Evolutionary conservation across 2,329 filamentous ascomycete genomes (phyloP).

Genomic region (Helotiales sp.): DNA sequence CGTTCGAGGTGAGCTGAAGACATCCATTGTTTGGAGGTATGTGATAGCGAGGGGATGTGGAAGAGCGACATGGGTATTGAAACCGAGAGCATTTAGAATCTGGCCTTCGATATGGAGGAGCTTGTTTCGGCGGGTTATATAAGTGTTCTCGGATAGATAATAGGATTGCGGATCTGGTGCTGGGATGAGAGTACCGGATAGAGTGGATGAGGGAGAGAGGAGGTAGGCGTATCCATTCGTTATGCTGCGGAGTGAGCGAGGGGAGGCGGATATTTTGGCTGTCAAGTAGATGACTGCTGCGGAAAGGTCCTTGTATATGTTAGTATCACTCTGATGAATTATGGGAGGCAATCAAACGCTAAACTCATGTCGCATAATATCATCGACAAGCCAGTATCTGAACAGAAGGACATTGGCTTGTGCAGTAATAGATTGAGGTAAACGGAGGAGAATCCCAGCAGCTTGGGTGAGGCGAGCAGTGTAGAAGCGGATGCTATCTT

Average conservation of each 20-base stretch:
- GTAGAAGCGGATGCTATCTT: constrained; percentile 70
- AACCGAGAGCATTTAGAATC: constrained; percentile 74
- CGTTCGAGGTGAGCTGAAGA: constrained; percentile 45
- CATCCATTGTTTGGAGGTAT: constrained; percentile 87
- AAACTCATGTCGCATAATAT: constrained; percentile 58
- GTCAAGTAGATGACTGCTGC: constrained; percentile 79
- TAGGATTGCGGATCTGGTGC: constrained; percentile 51
- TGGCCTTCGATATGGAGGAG: constrained; percentile 76
- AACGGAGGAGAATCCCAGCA: constrained; percentile 75
- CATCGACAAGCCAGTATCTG: constrained; percentile 70
- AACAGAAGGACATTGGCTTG: constrained; percentile 81
- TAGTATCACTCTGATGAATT: constrained; percentile 7
- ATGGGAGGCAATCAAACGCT: constrained; percentile 23
- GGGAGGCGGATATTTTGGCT: constrained; percentile 77
- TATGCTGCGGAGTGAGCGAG: constrained; percentile 76
- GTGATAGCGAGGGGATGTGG: constrained; percentile 87
- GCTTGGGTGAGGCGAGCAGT: constrained; percentile 75
- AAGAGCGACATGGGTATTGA: constrained; percentile 80
- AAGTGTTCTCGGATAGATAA: constrained; percentile 73
- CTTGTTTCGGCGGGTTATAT: constrained; percentile 61
- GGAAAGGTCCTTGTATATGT: constrained; percentile 65
- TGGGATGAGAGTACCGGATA: constrained; percentile 17
- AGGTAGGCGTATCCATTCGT: constrained; percentile 86
- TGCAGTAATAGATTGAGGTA: constrained; percentile 83
- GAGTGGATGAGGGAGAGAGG: constrained; percentile 55